Evolutionary conservation across 306 rosid species (phyloP), one percentile per base, ranked within the genome.

Genomic region (Cicer judaicum): DNA sequence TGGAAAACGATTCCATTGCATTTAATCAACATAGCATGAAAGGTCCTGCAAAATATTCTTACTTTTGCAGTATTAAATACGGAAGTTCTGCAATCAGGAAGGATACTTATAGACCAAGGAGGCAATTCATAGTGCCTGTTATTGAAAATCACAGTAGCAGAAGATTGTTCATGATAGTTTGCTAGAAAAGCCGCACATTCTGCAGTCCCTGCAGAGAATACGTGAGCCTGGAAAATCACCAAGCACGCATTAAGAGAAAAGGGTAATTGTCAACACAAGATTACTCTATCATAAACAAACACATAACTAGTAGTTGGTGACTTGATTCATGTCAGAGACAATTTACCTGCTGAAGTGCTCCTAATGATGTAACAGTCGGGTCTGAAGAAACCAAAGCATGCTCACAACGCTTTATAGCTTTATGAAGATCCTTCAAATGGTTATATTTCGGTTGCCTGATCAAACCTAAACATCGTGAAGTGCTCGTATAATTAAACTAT

Each of bases 31-130:
- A 64, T 70, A 10, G 68, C 46, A 43, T 74, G 41, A 42, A 73
- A 75, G 49, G 55, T 21, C 21, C 63, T 6, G 0, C 11, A 44
- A 65, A 67, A 50, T 48, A 55, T 43, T 68, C 87, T 81, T 86
- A 94, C 99, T 74, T 75, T 78, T 79, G 99, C 99, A n/a, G 97
- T 94, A 84, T 94, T 94, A 49, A 80, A 94, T 38, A 85, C 89
- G 54, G 10, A 86, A 12, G 80, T 82, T 78, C 77, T 89, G 87
- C 99, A 94, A 74, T 94, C 91, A 41, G 99, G 99, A 55, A 94
- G 97, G 78, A 94, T 94, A 87, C 99, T 94, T 75, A 90, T 83
- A 60, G 99, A 94, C 99, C 99, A 94, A 77, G 97, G 89, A 78
- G 99, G 97, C 80, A 94, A 82, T 81, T 85, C 84, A 59, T 87